Evolutionary conservation across 164 flowering plant species (phyloP).

Genomic region (Vitis riparia): DNA sequence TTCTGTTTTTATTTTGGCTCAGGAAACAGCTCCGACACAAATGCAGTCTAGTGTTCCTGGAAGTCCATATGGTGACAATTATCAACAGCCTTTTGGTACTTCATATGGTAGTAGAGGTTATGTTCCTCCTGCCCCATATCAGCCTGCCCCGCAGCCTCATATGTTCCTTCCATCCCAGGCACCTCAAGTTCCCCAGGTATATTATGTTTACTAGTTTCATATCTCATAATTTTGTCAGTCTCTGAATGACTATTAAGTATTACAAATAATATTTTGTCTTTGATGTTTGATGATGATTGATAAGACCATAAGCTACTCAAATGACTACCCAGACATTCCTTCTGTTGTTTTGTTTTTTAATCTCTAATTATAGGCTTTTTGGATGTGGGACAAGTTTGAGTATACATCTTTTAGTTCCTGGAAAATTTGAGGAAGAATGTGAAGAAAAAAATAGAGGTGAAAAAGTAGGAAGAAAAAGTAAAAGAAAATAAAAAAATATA

Average conservation of each 20-base stretch:
- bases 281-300: too few relatives aligned
- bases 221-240: neutral
- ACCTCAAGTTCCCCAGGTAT: constrained; percentile 53
- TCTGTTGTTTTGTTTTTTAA: too few relatives aligned
- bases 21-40: constrained; percentile 52
- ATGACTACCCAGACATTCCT: too few relatives aligned
- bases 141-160: constrained; percentile 45
- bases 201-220: neutral
- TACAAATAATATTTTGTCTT: too few relatives aligned
- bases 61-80: constrained; percentile 58
- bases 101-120: constrained; percentile 45
- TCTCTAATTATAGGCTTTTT: too few relatives aligned
- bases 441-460: too few relatives aligned
- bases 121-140: constrained; percentile 49
- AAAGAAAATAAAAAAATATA: too few relatives aligned
- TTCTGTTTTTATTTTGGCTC: constrained; percentile 3
- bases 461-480: too few relatives aligned
- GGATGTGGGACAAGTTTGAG: too few relatives aligned
- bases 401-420: too few relatives aligned
- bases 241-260: neutral
- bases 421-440: too few relatives aligned
- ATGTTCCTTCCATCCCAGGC: constrained; percentile 68
- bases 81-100: constrained; percentile 48
- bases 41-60: constrained; percentile 39
- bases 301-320: too few relatives aligned